Base-by-base conservation (phyloP, 1,284 basidiomycete genomes). In the Cutaneotrichosporon mucoides region DNA sequence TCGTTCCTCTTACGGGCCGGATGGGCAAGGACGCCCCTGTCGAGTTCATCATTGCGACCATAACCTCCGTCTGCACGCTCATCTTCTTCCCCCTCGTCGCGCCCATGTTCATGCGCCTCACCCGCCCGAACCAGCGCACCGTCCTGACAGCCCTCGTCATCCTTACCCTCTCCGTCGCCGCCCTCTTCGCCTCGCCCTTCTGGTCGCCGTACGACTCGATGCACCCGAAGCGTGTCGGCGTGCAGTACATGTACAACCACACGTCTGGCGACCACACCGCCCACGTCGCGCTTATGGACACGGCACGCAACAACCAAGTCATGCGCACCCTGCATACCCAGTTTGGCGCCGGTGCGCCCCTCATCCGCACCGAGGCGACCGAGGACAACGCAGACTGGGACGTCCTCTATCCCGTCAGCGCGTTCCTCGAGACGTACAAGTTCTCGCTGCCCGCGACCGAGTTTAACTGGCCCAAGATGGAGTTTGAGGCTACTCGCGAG, bases 221-320 rank as follows among this genome's bases (percentile, higher is more conserved):
- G 80, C 94, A 97, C 73, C 95, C 94, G 62, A 92, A 93, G 77
- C 81, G 95, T 54, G 66, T 96, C 46, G 93, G 90, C 67, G 83
- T 94, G 24, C 80, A 97, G 58, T 88, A 93, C 73, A 83, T 87
- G 66, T 92, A 95, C 77, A 94, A 98, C 74, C 82, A 90, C 53
- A 88, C 87, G 1, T 86, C 86, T 1, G 77, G 83, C 34, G 85
- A 88, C 64, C 86, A 88, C 66, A 84, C 87, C 62, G 79, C 95
- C 16, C 91, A 97, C 69, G 75, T 98, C 42, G 92, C 90, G 4
- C 82, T 86, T 2, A 87, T 92, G 11, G 94, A 98, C 72, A 45
- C 65, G 15, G 35, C 53, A 9, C 50, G 33, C 37, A 60, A 60
- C 41, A 77, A 83, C 5, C 68, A 73, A 0, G 79, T 95, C 1